Conservation (phyloP, 2,329 filamentous ascomycete species). For the Exutisphaerella laricina region DNA sequence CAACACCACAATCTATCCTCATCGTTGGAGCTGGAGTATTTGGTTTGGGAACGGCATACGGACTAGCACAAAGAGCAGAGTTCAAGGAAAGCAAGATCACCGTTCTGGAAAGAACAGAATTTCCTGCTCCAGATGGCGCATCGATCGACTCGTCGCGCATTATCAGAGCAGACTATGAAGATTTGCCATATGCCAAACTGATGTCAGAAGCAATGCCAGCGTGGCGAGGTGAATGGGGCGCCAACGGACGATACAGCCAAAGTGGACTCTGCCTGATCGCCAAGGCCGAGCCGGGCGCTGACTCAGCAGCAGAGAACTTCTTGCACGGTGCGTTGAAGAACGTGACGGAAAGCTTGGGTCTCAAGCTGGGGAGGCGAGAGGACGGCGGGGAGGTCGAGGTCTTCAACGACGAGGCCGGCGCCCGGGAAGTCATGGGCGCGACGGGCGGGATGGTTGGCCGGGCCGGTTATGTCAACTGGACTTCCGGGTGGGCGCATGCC, state of each 20-base stretch:
- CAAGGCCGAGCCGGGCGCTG: conserved; percentile 33
- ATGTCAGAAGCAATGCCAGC: conserved; percentile 63
- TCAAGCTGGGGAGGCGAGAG: conserved; percentile 34
- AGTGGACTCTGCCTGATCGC: conserved; percentile 61
- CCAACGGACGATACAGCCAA: conserved; percentile 63
- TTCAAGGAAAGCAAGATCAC: conserved; percentile 51
- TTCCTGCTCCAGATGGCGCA: conserved; percentile 51
- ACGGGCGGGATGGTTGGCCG: conserved; percentile 48
- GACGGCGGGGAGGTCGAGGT: conserved; percentile 35
- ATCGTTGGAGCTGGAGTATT: conserved; percentile 52
- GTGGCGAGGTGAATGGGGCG: conserved; percentile 61
- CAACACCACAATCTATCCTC: conserved; percentile 40
- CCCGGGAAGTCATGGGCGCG: conserved; percentile 35
- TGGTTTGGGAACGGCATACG: conserved; percentile 61
- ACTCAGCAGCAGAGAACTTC: conserved; percentile 43
- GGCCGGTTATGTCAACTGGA: conserved; percentile 67
- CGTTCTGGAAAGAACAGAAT: conserved; percentile 52
- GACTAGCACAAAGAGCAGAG: conserved; percentile 57
- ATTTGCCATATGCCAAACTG: conserved; percentile 68
- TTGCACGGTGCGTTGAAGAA: conserved; percentile 57
- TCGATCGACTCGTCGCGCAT: conserved; percentile 56
- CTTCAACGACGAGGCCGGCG: conserved; percentile 35
- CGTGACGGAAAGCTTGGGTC: conserved; percentile 47
- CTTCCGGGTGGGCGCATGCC: conserved; percentile 76
- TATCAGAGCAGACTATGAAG: conserved; percentile 71